Conservation (phyloP, 2,329 filamentous ascomycete species). For the Colletotrichum sp. region DNA sequence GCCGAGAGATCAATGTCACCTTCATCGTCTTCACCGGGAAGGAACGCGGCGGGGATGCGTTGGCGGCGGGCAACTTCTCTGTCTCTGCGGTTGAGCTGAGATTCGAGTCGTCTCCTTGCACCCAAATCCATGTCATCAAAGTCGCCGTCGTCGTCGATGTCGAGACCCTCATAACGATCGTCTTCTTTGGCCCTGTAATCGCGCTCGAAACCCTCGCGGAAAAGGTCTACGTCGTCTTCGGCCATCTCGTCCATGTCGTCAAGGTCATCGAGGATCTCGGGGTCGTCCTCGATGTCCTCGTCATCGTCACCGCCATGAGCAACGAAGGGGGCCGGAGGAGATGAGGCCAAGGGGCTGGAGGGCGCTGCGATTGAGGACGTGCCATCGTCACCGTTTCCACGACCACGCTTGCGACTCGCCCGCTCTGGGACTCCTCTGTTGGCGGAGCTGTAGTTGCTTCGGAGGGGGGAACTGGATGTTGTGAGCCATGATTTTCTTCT, state of each 20-base stretch:
- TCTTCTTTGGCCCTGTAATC: conserved; percentile 73
- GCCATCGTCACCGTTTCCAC: conserved; percentile 55
- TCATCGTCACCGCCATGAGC: conserved; percentile 72
- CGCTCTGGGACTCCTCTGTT: conserved; percentile 72
- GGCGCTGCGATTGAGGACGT: conserved; percentile 55
- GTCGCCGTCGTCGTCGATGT: conserved; percentile 79
- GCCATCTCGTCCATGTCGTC: conserved; percentile 83
- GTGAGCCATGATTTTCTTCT: conserved; percentile 13
- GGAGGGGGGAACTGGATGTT: conserved; percentile 76
- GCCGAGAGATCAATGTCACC: conserved; percentile 83
- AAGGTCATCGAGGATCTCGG: conserved; percentile 73
- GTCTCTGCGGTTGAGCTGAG: conserved; percentile 75
- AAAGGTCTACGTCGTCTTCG: conserved; percentile 81
- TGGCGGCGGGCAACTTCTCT: conserved; percentile 71
- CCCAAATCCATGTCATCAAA: conserved; percentile 73
- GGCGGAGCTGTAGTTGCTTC: conserved; percentile 79
- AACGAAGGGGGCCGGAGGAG: conserved; percentile 68
- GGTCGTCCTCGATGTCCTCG: conserved; percentile 75
- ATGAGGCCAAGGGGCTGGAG: conserved; percentile 71
- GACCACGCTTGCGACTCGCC: conserved; percentile 60
- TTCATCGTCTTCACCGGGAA: conserved; percentile 84
- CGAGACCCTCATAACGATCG: conserved; percentile 73
- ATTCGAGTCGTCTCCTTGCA: conserved; percentile 72
- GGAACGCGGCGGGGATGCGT: conserved; percentile 73
- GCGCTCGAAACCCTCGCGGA: conserved; percentile 73